phyloP scores from a whole-genome alignment of 2,329 filamentous ascomycete genomes.

The Stachybotrys elegans region DNA sequence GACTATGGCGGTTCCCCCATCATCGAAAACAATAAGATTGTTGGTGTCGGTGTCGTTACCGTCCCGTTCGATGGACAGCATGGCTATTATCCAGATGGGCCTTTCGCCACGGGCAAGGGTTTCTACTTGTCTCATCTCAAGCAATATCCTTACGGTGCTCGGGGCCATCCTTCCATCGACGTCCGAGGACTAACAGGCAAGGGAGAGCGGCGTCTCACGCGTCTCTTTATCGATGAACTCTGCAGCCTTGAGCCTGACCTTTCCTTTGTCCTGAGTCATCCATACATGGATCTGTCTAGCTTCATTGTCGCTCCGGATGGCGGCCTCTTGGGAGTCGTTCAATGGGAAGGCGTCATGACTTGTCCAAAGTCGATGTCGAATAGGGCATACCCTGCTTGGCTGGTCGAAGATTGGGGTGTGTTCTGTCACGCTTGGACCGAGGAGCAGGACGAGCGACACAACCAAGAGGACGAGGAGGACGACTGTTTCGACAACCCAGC shows the following conservation, averaged over 20 bases:
- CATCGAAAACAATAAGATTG: neutral
- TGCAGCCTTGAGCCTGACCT: too few relatives aligned
- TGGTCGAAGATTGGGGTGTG: neutral
- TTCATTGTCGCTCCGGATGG: conserved; percentile 22
- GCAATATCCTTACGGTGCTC: neutral
- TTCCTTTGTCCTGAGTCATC: conserved; percentile 19
- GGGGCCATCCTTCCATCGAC: neutral
- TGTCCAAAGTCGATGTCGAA: conserved; percentile 19
- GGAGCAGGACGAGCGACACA: too few relatives aligned
- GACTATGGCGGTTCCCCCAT: neutral
- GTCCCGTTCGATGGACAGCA: neutral
- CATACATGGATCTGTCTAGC: conserved; percentile 23
- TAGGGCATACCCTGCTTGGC: neutral
- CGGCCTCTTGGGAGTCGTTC: conserved; percentile 19
- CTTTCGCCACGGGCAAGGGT: neutral
- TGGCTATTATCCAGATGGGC: neutral
- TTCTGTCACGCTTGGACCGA: too few relatives aligned
- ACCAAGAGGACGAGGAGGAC: neutral
- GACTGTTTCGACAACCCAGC: neutral
- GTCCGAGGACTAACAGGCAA: neutral
- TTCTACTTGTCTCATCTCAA: neutral
- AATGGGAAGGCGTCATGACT: conserved; percentile 21
- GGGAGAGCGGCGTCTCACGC: neutral
- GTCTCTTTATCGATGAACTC: neutral
- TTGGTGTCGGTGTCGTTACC: neutral